phyloP scores from a whole-genome alignment of 78 protist species.

The Dictyostelium brefeldianum region DNA sequence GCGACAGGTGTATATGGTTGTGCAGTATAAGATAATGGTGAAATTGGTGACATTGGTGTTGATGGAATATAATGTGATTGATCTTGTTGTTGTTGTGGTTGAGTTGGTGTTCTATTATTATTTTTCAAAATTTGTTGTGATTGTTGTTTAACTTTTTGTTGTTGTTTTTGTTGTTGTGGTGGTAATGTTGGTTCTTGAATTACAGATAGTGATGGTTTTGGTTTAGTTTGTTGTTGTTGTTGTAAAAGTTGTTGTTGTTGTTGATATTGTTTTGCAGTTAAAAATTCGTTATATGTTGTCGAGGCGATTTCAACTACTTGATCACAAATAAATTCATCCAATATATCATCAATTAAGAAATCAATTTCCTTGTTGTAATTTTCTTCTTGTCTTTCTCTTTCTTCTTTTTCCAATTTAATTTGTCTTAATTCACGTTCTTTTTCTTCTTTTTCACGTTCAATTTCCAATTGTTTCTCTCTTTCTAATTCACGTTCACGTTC shows the following conservation, averaged over 20 bases:
- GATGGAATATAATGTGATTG: conserved; percentile 1
- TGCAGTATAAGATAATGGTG: neutral
- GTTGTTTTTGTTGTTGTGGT: neutral
- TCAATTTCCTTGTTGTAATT: neutral
- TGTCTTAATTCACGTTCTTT: conserved; percentile 2
- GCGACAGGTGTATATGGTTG: conserved; percentile 6
- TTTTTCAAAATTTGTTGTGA: neutral
- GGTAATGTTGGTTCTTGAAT: neutral
- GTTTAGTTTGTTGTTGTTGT: conserved; percentile 8
- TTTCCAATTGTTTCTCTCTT: conserved; percentile 18
- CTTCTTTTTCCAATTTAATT: neutral
- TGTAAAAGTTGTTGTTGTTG: neutral
- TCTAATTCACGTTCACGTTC: conserved; percentile 18
- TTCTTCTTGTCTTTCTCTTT: neutral
- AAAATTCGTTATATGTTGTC: neutral
- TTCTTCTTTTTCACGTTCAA: neutral
- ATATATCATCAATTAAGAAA: conserved; percentile 26
- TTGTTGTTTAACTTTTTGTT: neutral
- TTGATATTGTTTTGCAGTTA: neutral
- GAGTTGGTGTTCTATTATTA: neutral
- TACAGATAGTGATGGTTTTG: too few species aligned
- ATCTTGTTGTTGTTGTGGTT: neutral
- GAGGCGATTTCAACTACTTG: neutral
- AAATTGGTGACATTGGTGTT: conserved; percentile 23
- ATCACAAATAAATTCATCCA: conserved; percentile 47